Base-by-base conservation (phyloP, 2,329 filamentous ascomycete species). In the Colletotrichum gigasporum region DNA sequence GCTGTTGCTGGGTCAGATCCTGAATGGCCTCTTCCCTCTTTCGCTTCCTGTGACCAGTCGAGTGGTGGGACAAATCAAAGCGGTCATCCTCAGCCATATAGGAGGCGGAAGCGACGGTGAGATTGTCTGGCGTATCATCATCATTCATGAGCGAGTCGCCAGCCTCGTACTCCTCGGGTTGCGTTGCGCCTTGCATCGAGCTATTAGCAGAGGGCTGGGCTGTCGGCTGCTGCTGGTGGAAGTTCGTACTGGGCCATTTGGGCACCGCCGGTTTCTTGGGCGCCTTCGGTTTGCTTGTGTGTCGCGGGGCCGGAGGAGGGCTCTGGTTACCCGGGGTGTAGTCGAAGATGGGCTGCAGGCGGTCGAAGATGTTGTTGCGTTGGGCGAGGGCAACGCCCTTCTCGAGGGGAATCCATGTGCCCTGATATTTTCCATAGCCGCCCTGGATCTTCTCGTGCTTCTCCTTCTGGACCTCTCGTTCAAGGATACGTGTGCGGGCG, bases 351-450 rank as follows among this genome's bases (percentile, higher is more conserved):
- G 90, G 90, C 51, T 86, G 85, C 67, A 99, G 84, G 71, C 93
- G 92, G 41, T 96, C 91, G 70, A 94, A 89, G 54, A 97, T 86
- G 68, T 91, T 92, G 76, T 98, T 97, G 70, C 94, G 91, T 70
- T 91, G 89, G 34, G 96, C 96, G 32, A 99, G 88, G 66, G 87
- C 81, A 70, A 94, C 88, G 60, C 94, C 96, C 67, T 92, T 88
- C 12, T 90, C 85, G 7, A 99, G 86, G 7, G 96, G 96, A 51
- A 99, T 96, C 94, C 96, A 99, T 52, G 96, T 99, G 73, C 96
- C 94, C 82, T 99, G 96, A 71, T 98, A 99, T 87, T 98, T 98
- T 72, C 96, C 96, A 77, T 98, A 98, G 14, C 96, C 96, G 69
- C 95, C 96, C 76, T 99, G 96, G 5, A 99, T 94, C 81, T 99